phyloP scores from a whole-genome alignment of 108 stramenopile species.

The Pseudonitzschia multistriata region DNA sequence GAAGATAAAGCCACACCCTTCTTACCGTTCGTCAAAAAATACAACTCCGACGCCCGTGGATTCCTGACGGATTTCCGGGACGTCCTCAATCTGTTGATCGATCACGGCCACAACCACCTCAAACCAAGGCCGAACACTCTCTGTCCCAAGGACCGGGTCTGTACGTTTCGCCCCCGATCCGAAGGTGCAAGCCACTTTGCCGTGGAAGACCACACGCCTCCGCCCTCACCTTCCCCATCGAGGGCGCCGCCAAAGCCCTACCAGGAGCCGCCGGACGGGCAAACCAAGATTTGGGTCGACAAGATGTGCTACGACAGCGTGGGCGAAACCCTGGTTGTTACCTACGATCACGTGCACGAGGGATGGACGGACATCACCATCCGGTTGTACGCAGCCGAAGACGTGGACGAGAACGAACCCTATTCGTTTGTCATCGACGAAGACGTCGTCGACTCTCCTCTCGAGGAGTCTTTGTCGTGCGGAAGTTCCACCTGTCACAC shows the following conservation, averaged over 20 bases:
- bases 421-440: neutral
- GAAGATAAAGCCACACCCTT: slow-evolving; percentile 15
- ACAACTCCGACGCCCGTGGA: slow-evolving; percentile 1
- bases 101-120: slow-evolving; percentile 24
- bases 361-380: slow-evolving; percentile 2
- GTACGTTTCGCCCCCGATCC: neutral
- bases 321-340: neutral
- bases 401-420: neutral
- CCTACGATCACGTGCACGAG: neutral
- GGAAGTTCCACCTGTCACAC: slow-evolving; percentile 6
- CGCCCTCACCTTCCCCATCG: neutral
- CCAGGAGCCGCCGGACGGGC: neutral
- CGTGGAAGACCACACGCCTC: neutral
- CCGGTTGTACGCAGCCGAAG: neutral
- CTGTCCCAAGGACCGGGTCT: slow-evolving; percentile 1
- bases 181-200: neutral
- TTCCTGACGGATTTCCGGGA: slow-evolving; percentile 35
- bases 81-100: slow-evolving; percentile 28
- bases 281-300: neutral
- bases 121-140: neutral
- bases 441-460: neutral
- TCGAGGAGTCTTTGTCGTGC: neutral
- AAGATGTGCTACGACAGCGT: neutral
- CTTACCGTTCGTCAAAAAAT: slow-evolving; percentile 9
- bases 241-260: neutral